Evolutionary conservation across 805 yeast species (phyloP).

Genomic region (Cephaloascus albidus): DNA sequence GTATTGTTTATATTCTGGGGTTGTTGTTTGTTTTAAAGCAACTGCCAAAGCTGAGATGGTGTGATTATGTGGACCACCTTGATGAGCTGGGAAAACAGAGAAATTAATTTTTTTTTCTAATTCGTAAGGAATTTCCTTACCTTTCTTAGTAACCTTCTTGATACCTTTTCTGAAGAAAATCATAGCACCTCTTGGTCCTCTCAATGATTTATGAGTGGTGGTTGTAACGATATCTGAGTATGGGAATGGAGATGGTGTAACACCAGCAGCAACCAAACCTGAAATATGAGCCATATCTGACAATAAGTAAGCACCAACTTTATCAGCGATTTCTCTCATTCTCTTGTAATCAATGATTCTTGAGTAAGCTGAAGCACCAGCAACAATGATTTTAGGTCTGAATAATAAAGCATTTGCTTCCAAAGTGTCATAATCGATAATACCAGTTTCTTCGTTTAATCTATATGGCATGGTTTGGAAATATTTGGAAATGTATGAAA

Average conservation of each 20-base stretch:
- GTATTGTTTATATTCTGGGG: conserved; percentile 83
- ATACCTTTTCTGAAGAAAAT: conserved; percentile 95
- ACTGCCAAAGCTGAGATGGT: conserved; percentile 94
- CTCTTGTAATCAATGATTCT: conserved; percentile 83
- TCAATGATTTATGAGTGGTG: conserved; percentile 92
- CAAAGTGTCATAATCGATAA: conserved; percentile 85
- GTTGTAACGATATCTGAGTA: conserved; percentile 95
- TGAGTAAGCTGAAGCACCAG: conserved; percentile 96
- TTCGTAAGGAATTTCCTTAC: conserved; percentile 79
- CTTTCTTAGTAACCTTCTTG: conserved; percentile 73
- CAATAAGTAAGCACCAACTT: conserved; percentile 85
- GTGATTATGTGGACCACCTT: conserved; percentile 99
- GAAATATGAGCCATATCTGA: conserved; percentile 98
- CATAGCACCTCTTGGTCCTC: conserved; percentile 99
- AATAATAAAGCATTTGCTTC: conserved; percentile 74
- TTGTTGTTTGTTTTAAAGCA: conserved; percentile 84
- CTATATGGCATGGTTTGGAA: conserved; percentile 98
- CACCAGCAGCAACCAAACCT: conserved; percentile 92
- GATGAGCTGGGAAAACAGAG: conserved; percentile 98
- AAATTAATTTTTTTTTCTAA: conserved; percentile 89
- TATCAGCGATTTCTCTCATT: conserved; percentile 86
- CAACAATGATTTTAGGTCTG: conserved; percentile 92
- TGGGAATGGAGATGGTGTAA: conserved; percentile 86
- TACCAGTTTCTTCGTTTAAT: conserved; percentile 75
- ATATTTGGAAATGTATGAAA: conserved; percentile 86